phyloP scores from a whole-genome alignment of 23 red algal genomes.

The Gracilaria caudata region DNA sequence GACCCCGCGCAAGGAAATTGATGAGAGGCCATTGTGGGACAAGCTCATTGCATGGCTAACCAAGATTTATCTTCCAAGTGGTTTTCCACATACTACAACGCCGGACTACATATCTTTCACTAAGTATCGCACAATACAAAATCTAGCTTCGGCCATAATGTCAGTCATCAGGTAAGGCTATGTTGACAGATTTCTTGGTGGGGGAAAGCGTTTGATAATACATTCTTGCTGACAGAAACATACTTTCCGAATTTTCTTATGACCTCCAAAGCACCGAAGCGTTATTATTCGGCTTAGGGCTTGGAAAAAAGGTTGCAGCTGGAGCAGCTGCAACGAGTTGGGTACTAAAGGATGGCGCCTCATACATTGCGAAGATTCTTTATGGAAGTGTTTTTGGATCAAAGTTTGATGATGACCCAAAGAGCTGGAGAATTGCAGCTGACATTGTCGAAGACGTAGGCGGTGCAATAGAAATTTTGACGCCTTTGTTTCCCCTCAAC shows the following conservation, averaged over 20 bases:
- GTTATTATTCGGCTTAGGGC: slow-evolving; percentile 89
- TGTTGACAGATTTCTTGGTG: not conserved
- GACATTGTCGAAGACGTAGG: slow-evolving; percentile 94
- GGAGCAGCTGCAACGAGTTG: slow-evolving; percentile 83
- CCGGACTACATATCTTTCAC: slow-evolving; percentile 93
- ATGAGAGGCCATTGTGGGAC: slow-evolving; percentile 58
- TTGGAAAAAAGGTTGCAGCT: slow-evolving; percentile 86
- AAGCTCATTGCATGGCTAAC: slow-evolving; percentile 72
- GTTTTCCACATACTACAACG: slow-evolving; percentile 91
- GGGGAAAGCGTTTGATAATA: not conserved
- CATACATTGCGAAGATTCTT: slow-evolving; percentile 89
- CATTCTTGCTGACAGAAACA: not conserved
- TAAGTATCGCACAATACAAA: slow-evolving; percentile 92
- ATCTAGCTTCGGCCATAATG: slow-evolving; percentile 94
- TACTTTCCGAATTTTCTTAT: not conserved
- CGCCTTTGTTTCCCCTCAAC: slow-evolving; percentile 81
- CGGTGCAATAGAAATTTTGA: slow-evolving; percentile 89
- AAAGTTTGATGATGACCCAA: slow-evolving; percentile 94
- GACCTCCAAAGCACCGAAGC: slow-evolving; percentile 74
- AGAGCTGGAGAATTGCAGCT: slow-evolving; percentile 84
- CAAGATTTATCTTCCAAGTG: slow-evolving; percentile 83
- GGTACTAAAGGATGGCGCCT: slow-evolving; percentile 95
- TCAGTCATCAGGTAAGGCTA: slow-evolving; percentile 70
- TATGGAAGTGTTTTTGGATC: slow-evolving; percentile 91
- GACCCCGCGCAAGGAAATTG: slow-evolving; percentile 33